Conservation (phyloP, 2,329 filamentous ascomycete genomes). For the Trichoderma breve region DNA sequence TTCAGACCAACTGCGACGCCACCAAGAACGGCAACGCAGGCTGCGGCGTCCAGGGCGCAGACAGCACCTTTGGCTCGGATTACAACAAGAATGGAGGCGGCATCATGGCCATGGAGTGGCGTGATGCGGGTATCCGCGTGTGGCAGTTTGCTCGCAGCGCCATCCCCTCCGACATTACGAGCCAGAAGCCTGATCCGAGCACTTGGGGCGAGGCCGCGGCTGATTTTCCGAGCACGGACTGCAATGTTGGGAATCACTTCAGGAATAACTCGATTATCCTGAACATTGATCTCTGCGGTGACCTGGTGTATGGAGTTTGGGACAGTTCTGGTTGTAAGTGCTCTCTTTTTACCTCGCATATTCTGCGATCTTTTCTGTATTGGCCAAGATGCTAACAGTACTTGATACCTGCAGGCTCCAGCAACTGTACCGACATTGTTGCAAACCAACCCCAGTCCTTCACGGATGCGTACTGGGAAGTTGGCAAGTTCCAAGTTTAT, state of each 20-base stretch:
- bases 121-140: slow-evolving; percentile 58
- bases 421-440: slow-evolving; percentile 57
- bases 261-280: slow-evolving; percentile 63
- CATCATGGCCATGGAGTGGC: slow-evolving; percentile 60
- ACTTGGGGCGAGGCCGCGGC: slow-evolving; percentile 61
- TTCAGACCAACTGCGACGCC: slow-evolving; percentile 50
- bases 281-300: slow-evolving; percentile 65
- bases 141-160: slow-evolving; percentile 56
- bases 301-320: slow-evolving; percentile 50
- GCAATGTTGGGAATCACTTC: slow-evolving; percentile 59
- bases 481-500: slow-evolving; percentile 60
- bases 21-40: slow-evolving; percentile 53
- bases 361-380: background rate
- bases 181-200: slow-evolving; percentile 55
- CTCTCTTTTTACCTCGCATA: background rate
- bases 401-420: slow-evolving; percentile 40
- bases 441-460: slow-evolving; percentile 56
- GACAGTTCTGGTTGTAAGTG: slow-evolving; percentile 45
- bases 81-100: slow-evolving; percentile 58
- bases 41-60: slow-evolving; percentile 50
- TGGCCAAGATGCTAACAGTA: background rate
- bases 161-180: slow-evolving; percentile 53
- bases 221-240: slow-evolving; percentile 64
- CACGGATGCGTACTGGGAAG: slow-evolving; percentile 63
- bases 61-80: slow-evolving; percentile 47